These are phyloP conservation scores for Botrytis paeoniae DNA, from an alignment of 2,329 filamentous ascomycete species.

Conservation along the genomic window DNA sequence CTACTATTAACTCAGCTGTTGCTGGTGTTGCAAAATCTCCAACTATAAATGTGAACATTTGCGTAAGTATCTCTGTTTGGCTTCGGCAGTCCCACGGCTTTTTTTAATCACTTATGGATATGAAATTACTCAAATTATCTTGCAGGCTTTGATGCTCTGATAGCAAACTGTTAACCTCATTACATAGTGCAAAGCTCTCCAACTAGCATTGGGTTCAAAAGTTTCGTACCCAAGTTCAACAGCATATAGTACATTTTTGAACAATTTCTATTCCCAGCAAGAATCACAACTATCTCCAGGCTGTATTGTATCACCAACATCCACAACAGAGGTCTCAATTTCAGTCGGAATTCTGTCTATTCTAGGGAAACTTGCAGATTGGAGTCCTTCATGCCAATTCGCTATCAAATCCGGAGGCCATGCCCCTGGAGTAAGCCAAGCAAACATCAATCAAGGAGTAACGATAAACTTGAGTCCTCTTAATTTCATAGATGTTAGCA, in stretches of 20 bases:
- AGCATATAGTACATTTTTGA: background rate
- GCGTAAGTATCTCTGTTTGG: background rate
- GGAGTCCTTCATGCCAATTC: constrained; percentile 5
- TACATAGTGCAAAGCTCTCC: background rate
- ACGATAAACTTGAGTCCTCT: constrained; percentile 4
- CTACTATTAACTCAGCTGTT: background rate
- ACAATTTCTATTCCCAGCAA: background rate
- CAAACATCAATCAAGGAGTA: constrained; percentile 9
- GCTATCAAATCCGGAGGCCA: constrained; percentile 1
- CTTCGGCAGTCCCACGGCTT: no score
- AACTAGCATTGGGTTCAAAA: background rate
- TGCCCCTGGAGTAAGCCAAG: background rate
- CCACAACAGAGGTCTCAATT: background rate
- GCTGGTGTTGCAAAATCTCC: background rate
- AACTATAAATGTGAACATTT: background rate
- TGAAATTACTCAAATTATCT: background rate
- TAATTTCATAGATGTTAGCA: background rate
- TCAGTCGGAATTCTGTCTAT: background rate
- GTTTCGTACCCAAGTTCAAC: background rate
- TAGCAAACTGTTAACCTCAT: background rate
- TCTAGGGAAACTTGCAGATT: background rate
- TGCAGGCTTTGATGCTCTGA: background rate
- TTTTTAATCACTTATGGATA: background rate
- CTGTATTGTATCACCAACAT: background rate
- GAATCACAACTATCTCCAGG: background rate